These are phyloP conservation scores for Hanseniaspora pseudoguilliermondii DNA, from an alignment of 805 yeast genomes.

Conservation along the genomic window DNA sequence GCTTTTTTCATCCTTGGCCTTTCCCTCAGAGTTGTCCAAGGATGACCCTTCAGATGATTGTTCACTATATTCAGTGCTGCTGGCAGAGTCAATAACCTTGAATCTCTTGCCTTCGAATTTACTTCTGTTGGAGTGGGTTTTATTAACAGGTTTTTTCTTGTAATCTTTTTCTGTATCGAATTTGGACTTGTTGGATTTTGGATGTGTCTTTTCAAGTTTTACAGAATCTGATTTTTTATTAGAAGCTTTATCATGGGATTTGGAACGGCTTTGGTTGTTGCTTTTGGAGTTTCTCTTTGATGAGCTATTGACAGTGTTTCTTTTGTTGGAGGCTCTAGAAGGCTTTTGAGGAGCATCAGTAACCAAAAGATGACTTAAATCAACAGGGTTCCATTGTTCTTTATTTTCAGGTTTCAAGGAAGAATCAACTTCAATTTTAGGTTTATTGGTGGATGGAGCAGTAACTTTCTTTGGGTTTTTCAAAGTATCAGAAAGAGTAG, in stretches of 20 bases:
- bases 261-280: not conserved
- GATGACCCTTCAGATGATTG: not conserved
- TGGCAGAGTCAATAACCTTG: not conserved
- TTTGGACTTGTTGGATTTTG: not conserved
- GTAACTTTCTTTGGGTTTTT: slow-evolving; percentile 14
- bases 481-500: slow-evolving; percentile 28
- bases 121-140: slow-evolving; percentile 13
- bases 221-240: not conserved
- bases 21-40: not conserved
- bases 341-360: not conserved
- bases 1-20: not conserved
- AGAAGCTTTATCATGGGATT: not conserved
- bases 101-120: not conserved
- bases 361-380: slow-evolving; percentile 2
- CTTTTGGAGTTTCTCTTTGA: not conserved
- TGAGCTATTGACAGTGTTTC: not conserved
- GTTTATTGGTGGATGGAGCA: slow-evolving; percentile 9
- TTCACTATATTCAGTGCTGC: not conserved
- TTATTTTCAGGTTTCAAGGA: slow-evolving; percentile 6
- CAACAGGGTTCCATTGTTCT: slow-evolving; percentile 8
- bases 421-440: slow-evolving; percentile 13
- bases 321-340: not conserved
- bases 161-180: not conserved
- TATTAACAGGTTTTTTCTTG: slow-evolving; percentile 9
- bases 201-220: not conserved